Conservation (phyloP, 257 asterid species). For the Forsythia viridissima region DNA sequence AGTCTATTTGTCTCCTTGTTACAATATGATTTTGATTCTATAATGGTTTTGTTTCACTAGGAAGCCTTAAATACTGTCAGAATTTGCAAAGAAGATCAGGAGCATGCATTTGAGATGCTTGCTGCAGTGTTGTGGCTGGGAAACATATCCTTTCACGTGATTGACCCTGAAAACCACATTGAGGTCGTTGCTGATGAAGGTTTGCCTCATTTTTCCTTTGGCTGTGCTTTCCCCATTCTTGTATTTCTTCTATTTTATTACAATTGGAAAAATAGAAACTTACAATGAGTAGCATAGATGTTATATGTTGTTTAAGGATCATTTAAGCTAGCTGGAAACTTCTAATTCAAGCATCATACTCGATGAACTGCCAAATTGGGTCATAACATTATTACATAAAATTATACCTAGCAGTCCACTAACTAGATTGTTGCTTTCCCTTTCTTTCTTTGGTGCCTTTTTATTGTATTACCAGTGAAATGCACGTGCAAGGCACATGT, state of each 20-base stretch:
- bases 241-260: slow-evolving; percentile 13
- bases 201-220: slow-evolving; percentile 26
- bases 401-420: background rate
- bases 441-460: too few relatives aligned
- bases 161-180: slow-evolving; percentile 63
- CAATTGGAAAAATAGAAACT: slow-evolving; percentile 9
- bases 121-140: slow-evolving; percentile 98
- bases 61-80: slow-evolving; percentile 62
- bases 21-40: slow-evolving; percentile 20
- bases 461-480: too few relatives aligned
- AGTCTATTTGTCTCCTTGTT: slow-evolving; percentile 14
- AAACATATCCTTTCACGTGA: slow-evolving; percentile 73
- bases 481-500: too few relatives aligned
- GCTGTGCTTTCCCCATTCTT: slow-evolving; percentile 14
- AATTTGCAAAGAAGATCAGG: slow-evolving; percentile 77
- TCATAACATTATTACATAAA: background rate
- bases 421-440: slow-evolving; percentile 1
- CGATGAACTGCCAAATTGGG: background rate
- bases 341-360: slow-evolving; percentile 10
- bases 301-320: background rate
- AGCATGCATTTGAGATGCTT: slow-evolving; percentile 74
- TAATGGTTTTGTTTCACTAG: slow-evolving; percentile 43
- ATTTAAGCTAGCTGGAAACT: background rate
- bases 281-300: background rate
- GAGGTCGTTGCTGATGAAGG: slow-evolving; percentile 88